Percentiles rank a stretch among this genome's conserved stretches.
Conservation (phyloP, 441 rosid species). For the Croton laevigatus region DNA sequence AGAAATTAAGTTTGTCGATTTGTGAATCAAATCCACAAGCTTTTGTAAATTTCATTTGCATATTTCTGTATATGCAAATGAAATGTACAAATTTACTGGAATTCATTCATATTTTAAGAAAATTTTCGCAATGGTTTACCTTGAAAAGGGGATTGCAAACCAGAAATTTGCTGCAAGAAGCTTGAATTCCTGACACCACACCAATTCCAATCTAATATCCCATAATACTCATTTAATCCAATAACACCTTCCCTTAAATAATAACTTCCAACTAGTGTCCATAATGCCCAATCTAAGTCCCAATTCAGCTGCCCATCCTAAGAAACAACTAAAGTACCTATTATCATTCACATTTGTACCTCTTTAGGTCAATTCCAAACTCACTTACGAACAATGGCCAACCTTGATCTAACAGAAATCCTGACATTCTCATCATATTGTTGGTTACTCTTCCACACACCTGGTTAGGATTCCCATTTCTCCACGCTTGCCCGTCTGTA, state of each 20-base stretch:
- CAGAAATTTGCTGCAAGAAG: constrained; percentile 49
- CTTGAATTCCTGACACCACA: constrained; percentile 46
- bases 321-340: constrained; percentile 64
- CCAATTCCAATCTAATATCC: constrained; percentile 59
- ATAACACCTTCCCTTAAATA: constrained; percentile 53
- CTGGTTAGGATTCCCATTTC: constrained; percentile 47
- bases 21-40: too few relatives aligned
- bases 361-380: constrained; percentile 69
- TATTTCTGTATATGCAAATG: too few relatives aligned
- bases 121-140: neutral
- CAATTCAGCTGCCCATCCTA: constrained; percentile 62
- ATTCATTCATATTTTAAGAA: too few relatives aligned
- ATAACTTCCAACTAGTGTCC: constrained; percentile 82
- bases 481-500: constrained; percentile 56
- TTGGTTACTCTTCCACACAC: constrained; percentile 46
- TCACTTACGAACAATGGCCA: constrained; percentile 74
- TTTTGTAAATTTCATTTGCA: too few relatives aligned
- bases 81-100: too few relatives aligned
- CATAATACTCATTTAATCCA: constrained; percentile 57
- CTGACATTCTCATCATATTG: constrained; percentile 44
- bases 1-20: neutral
- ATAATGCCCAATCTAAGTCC: constrained; percentile 87
- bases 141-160: constrained; percentile 53
- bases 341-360: constrained; percentile 68
- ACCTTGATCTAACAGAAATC: constrained; percentile 52